Evolutionary conservation across 2,329 filamentous ascomycete species (phyloP).

Genomic region (Hypoxylon sp.): DNA sequence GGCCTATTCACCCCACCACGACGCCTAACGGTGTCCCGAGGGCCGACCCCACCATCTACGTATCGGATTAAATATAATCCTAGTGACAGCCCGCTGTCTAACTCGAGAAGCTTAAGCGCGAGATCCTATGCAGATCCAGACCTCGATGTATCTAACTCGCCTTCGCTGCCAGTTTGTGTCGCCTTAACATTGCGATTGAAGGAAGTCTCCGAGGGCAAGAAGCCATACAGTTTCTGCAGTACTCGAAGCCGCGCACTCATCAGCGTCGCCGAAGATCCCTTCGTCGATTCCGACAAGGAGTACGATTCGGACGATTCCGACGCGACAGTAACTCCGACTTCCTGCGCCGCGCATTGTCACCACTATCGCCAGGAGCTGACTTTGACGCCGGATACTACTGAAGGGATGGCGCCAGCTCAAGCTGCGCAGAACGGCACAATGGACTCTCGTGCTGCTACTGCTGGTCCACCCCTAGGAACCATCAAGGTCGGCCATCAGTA

Average conservation of each 20-base stretch:
- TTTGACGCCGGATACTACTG: background rate
- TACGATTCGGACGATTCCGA: slow-evolving; percentile 27
- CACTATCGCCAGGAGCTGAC: background rate
- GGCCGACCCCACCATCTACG: background rate
- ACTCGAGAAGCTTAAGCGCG: background rate
- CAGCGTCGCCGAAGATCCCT: slow-evolving; percentile 8
- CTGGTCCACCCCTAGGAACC: slow-evolving; percentile 48
- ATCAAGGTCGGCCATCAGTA: slow-evolving; percentile 72
- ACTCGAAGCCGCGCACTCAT: background rate
- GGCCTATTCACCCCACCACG: background rate
- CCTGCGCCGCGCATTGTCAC: slow-evolving; percentile 12
- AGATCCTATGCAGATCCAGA: background rate
- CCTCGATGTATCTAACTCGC: background rate
- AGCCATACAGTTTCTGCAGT: background rate
- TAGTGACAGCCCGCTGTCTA: background rate
- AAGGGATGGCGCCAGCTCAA: slow-evolving; percentile 41
- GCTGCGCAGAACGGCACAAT: slow-evolving; percentile 34
- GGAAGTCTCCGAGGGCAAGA: background rate
- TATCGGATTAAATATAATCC: slow-evolving; percentile 20
- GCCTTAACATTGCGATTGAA: background rate
- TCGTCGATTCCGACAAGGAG: slow-evolving; percentile 5
- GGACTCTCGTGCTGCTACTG: slow-evolving; percentile 19
- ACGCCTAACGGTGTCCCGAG: background rate
- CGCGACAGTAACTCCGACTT: slow-evolving; percentile 30
- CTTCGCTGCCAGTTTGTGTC: background rate